Evolutionary conservation across 768 basidiomycete genomes (phyloP).

Genomic region (Naganishia randhawae): DNA sequence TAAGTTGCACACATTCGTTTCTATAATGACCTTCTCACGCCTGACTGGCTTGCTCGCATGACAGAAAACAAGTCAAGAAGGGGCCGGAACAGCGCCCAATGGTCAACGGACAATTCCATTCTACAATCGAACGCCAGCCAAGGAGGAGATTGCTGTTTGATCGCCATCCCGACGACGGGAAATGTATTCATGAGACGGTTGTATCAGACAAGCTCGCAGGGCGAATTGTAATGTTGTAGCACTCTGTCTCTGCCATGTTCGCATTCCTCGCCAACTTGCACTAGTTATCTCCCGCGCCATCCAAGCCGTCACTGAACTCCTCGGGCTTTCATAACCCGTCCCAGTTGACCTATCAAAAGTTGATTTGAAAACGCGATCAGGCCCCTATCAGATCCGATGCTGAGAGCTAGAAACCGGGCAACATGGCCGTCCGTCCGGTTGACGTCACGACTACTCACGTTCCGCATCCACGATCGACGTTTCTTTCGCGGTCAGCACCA

Average conservation of each 20-base stretch:
- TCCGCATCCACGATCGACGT: constrained; percentile 19
- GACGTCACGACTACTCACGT: not conserved
- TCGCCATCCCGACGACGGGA: too few species aligned
- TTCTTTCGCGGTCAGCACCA: not conserved
- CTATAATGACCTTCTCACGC: not conserved
- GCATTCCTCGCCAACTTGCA: too few species aligned
- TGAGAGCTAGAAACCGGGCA: not conserved
- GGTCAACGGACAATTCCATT: constrained; percentile 16
- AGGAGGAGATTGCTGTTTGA: constrained; percentile 6
- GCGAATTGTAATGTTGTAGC: too few species aligned
- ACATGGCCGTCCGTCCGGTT: not conserved
- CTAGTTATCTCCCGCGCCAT: too few species aligned
- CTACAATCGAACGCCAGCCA: constrained; percentile 9
- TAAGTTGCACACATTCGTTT: not conserved
- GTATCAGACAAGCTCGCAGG: too few species aligned
- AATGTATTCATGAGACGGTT: too few species aligned
- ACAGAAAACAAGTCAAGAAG: constrained; percentile 18
- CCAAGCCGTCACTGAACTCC: not conserved
- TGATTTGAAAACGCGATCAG: not conserved
- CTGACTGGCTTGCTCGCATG: not conserved
- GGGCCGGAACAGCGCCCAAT: not conserved
- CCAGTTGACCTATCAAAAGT: not conserved
- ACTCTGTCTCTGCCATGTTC: too few species aligned
- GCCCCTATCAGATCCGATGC: not conserved
- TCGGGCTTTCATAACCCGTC: not conserved